Evolutionary conservation across 192 early-diverging fungal genomes (phyloP), one percentile per base, ranked within the genome.

Genomic region (Linnemannia exigua): DNA sequence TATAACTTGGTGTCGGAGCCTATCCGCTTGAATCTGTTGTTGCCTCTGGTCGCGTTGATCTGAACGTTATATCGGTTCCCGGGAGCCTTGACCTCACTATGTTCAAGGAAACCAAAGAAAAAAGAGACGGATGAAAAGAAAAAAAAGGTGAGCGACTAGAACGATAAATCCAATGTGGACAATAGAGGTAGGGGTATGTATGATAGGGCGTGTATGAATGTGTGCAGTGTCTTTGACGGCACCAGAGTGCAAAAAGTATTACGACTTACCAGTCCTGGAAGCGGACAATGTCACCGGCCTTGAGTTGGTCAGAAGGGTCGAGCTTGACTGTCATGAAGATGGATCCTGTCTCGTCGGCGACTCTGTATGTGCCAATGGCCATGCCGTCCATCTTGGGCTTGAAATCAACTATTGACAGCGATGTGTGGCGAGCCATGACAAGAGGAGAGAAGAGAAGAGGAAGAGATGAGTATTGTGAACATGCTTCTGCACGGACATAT

Each of bases 281-380:
- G 8, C 91, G 87, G 25, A 94, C 73, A 38, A 95, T 92, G 67
- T 95, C 93, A 17, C 94, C 94, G 38, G 84, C 79, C n/a, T 88
- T 84, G 38, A 95, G 82, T 46, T 71, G 79, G 52, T 83, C 80
- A 25, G 90, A 91, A 37, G 88, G 84, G n/a, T 89, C 81, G 28
- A 90, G 92, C 91, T 92, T 94, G 17, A 93, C 81, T 36, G 77
- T 91, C 81, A 95, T 85, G 20, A 91, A 50, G 22, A 95, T 92
- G 76, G 89, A 90, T 31, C 84, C 94, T 7, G 93, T 87, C 28
- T 77, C 78, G 81, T 95, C 94, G 15, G 94, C 93, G 58, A 63
- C 58, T 63, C 58, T 63, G 28, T 63, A 63, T 2, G 58, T 63
- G 22, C 25, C 58, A 25, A 63, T 63, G 28, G 58, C 58, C 58